phyloP scores from a whole-genome alignment of 176 grass and related monocot genomes.

The Avena sativa region DNA sequence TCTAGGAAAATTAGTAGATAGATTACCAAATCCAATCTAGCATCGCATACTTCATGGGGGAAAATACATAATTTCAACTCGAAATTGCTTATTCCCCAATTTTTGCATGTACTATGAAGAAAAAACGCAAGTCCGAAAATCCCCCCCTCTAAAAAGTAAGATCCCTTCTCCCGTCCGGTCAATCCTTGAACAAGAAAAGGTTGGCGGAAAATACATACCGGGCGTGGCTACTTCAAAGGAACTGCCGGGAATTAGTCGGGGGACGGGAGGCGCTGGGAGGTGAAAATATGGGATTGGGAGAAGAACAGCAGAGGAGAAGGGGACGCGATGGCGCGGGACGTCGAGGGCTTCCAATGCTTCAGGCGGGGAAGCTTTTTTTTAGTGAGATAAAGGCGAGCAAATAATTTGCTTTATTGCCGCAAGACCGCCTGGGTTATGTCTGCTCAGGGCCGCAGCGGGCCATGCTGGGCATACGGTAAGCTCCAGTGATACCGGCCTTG shows the following conservation, averaged over 20 bases:
- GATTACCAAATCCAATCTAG: neutral
- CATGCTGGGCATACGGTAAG: no score
- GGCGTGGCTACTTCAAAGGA: neutral
- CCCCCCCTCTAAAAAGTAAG: neutral
- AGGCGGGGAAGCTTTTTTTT: neutral
- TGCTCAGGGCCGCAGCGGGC: no score
- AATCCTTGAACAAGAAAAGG: neutral
- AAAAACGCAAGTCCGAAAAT: neutral
- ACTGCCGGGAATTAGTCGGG: neutral
- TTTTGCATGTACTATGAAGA: neutral
- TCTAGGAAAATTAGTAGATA: neutral
- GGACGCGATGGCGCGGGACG: neutral
- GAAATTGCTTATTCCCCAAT: neutral
- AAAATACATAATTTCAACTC: neutral
- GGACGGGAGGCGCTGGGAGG: neutral
- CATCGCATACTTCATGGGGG: neutral
- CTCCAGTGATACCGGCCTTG: no score
- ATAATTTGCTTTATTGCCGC: neutral
- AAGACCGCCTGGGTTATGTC: neutral
- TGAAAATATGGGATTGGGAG: neutral
- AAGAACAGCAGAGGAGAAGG: neutral
- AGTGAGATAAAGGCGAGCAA: neutral
- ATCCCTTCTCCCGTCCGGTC: neutral
- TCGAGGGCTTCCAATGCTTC: neutral
- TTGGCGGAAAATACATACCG: slow-evolving; percentile 1